phyloP scores from a whole-genome alignment of 1,284 basidiomycete genomes.

The Mycena citricolor region DNA sequence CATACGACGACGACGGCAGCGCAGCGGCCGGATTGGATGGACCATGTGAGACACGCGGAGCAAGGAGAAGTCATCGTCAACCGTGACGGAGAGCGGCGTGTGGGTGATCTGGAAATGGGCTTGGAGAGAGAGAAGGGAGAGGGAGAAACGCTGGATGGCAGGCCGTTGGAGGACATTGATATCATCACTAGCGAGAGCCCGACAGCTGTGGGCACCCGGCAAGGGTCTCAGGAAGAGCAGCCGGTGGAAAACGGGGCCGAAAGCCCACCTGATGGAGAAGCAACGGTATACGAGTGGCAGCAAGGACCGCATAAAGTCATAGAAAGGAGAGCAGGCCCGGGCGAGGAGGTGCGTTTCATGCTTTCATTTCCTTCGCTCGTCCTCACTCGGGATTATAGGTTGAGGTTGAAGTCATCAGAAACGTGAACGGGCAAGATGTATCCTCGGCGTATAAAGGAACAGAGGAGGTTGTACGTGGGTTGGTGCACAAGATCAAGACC shows the following conservation, averaged over 20 bases:
- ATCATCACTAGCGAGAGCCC: constrained; percentile 22
- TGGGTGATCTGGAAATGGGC: constrained; percentile 4
- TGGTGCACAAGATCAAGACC: constrained; percentile 30
- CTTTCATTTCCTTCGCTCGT: constrained; percentile 2
- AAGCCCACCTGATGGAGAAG: constrained; percentile 44
- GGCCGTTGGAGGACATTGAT: constrained; percentile 22
- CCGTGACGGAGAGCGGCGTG: constrained; percentile 59
- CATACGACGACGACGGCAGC: constrained; percentile 32
- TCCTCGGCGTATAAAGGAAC: constrained; percentile 18
- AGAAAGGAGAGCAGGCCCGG: constrained; percentile 56
- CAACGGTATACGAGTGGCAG: constrained; percentile 55
- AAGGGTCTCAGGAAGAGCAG: constrained; percentile 38
- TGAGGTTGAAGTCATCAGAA: constrained; percentile 60
- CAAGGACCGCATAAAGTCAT: constrained; percentile 71
- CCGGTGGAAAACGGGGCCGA: constrained; percentile 38
- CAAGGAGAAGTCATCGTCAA: constrained; percentile 81
- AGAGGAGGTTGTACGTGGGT: constrained; percentile 29
- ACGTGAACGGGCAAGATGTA: constrained; percentile 33
- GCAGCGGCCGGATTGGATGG: constrained; percentile 59
- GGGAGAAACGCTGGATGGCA: constrained; percentile 27
- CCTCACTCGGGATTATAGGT: constrained; percentile 39
- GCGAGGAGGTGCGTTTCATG: constrained; percentile 57
- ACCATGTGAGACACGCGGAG: constrained; percentile 67
- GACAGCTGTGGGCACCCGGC: constrained; percentile 18
- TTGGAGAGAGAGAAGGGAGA: constrained; percentile 33